phyloP scores from a whole-genome alignment of 2,329 filamentous ascomycete species.

The Colletotrichum musicola region DNA sequence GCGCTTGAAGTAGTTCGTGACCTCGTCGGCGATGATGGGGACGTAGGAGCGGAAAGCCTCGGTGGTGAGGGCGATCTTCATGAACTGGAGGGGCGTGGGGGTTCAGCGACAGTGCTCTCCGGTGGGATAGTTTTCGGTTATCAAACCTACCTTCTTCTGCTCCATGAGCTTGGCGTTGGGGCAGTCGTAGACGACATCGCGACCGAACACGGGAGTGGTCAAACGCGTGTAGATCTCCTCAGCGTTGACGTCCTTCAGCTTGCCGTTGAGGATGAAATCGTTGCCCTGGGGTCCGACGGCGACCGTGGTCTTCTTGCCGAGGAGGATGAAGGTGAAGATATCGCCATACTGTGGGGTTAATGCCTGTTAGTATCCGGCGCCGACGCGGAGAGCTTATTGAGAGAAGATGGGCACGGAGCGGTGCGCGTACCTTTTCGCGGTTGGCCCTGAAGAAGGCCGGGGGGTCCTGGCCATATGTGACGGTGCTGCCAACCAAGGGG shows the following conservation, averaged over 20 bases:
- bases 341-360: constrained; percentile 76
- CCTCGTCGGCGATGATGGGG: constrained; percentile 81
- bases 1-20: constrained; percentile 78
- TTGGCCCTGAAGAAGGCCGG: constrained; percentile 85
- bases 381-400: neutral
- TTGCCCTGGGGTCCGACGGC: constrained; percentile 86
- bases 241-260: constrained; percentile 88
- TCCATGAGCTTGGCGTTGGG: constrained; percentile 95
- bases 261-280: constrained; percentile 92
- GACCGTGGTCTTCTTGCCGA: constrained; percentile 91
- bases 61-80: constrained; percentile 84
- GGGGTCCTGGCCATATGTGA: constrained; percentile 95
- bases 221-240: constrained; percentile 91
- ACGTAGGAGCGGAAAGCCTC: constrained; percentile 83
- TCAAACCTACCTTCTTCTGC: constrained; percentile 83
- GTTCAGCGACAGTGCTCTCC: constrained; percentile 38
- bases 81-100: constrained; percentile 65
- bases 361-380: constrained; percentile 21
- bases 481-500: constrained; percentile 88
- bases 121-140: constrained; percentile 1
- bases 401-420: neutral
- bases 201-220: constrained; percentile 80
- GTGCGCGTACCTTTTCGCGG: constrained; percentile 76
- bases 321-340: constrained; percentile 88
- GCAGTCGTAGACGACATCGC: constrained; percentile 91